Conservation (phyloP, 768 basidiomycete species). For the Termitomyces sp. region DNA sequence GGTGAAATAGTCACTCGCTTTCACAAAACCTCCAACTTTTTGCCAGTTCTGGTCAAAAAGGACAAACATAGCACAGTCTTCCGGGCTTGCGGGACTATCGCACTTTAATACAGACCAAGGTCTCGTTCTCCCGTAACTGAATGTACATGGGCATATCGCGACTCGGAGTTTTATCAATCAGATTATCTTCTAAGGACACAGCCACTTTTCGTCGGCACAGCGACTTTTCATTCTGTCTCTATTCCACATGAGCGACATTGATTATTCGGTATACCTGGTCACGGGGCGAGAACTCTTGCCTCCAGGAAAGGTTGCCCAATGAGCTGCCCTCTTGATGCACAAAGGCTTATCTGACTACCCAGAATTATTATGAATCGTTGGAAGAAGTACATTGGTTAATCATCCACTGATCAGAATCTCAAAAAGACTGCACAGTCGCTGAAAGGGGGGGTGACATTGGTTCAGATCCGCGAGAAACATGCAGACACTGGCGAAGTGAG, state of each 20-base stretch:
- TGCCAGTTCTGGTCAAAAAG: too few relatives aligned
- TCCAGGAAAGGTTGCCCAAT: slow-evolving; percentile 54
- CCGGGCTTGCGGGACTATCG: too few relatives aligned
- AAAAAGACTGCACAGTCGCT: slow-evolving; percentile 49
- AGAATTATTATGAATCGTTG: slow-evolving; percentile 68
- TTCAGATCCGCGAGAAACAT: slow-evolving; percentile 86
- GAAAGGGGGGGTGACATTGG: slow-evolving; percentile 82
- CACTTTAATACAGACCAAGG: too few relatives aligned
- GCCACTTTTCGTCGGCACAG: too few relatives aligned
- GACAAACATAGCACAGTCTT: too few relatives aligned
- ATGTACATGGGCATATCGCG: too few relatives aligned
- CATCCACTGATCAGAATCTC: not conserved
- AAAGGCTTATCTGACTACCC: slow-evolving; percentile 3
- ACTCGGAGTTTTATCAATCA: too few relatives aligned
- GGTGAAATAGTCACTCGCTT: too few relatives aligned
- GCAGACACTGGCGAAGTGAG: slow-evolving; percentile 73
- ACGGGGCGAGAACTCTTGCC: slow-evolving; percentile 79
- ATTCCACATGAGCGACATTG: slow-evolving; percentile 24
- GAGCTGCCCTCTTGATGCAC: not conserved
- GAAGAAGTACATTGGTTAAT: slow-evolving; percentile 50
- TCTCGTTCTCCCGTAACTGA: too few relatives aligned
- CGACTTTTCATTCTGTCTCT: not conserved
- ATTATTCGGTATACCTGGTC: slow-evolving; percentile 82
- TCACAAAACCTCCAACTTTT: too few relatives aligned
- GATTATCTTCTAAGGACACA: too few relatives aligned